Conservation (phyloP, 108 stramenopile species). For the Chaetoceros tenuissimus region DNA sequence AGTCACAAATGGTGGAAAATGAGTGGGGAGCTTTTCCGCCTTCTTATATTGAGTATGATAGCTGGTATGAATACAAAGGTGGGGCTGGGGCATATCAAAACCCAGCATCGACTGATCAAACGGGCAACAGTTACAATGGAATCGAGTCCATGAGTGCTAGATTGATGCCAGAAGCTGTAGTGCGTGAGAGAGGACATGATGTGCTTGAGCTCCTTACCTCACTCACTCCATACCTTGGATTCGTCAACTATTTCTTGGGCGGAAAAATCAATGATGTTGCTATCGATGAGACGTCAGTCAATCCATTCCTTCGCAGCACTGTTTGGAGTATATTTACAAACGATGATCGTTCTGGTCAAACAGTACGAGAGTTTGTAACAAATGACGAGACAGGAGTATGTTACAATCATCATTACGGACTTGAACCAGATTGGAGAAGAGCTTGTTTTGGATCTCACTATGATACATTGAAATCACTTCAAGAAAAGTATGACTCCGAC, state of each 20-base stretch:
- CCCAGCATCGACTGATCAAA: not conserved
- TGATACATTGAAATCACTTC: not conserved
- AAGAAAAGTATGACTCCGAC: not conserved
- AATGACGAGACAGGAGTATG: not conserved
- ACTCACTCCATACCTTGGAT: not conserved
- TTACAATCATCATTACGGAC: not conserved
- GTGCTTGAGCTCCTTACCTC: not conserved
- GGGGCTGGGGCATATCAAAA: not conserved
- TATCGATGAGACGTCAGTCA: not conserved
- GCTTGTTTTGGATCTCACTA: not conserved
- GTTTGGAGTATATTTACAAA: not conserved
- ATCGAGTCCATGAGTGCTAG: not conserved
- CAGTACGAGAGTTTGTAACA: not conserved
- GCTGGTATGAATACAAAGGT: conserved; percentile 1
- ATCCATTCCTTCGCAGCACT: not conserved
- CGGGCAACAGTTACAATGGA: not conserved
- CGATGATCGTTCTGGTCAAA: not conserved
- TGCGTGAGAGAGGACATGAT: not conserved
- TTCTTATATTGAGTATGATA: not conserved
- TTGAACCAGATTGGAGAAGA: not conserved
- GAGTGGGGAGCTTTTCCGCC: not conserved
- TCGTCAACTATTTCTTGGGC: not conserved
- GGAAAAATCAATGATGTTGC: not conserved
- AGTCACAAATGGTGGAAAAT: not conserved
- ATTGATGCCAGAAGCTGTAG: not conserved